Conservation (phyloP, 352 stramenopile species). For the Globisporangium yorkense region DNA sequence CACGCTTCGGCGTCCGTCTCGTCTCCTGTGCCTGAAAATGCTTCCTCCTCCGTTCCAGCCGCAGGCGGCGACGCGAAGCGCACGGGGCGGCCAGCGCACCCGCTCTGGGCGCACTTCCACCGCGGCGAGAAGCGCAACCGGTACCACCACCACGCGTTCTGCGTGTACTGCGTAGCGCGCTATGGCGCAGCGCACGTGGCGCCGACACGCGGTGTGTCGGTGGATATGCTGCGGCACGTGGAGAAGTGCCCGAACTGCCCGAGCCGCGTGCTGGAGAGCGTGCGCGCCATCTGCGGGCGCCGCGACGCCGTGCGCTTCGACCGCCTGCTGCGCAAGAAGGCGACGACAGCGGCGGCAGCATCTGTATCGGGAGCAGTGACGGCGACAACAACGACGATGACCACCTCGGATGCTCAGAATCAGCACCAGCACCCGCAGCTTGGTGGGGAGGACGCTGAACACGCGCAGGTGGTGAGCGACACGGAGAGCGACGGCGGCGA, state of each 20-base stretch:
- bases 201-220: slow-evolving; percentile 68
- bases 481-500: neutral
- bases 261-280: slow-evolving; percentile 45
- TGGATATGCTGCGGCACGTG: slow-evolving; percentile 78
- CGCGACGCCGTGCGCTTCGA: slow-evolving; percentile 39
- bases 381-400: neutral
- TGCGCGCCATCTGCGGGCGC: slow-evolving; percentile 52
- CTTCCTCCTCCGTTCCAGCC: no score
- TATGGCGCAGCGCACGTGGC: slow-evolving; percentile 47
- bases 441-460: neutral
- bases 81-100: slow-evolving; percentile 65
- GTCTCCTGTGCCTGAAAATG: no score
- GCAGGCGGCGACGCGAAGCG: slow-evolving; percentile 25
- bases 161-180: slow-evolving; percentile 66
- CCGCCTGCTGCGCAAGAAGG: slow-evolving; percentile 29
- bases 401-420: neutral
- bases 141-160: slow-evolving; percentile 84
- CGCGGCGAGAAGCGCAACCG: slow-evolving; percentile 81
- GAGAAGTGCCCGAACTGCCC: slow-evolving; percentile 69
- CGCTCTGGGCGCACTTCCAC: slow-evolving; percentile 78
- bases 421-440: no score
- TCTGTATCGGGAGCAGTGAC: no score
- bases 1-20: no score
- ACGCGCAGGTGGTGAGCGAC: slow-evolving; percentile 8
- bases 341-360: neutral